phyloP scores from a whole-genome alignment of 306 rosid genomes.

The Fagus crenata region DNA sequence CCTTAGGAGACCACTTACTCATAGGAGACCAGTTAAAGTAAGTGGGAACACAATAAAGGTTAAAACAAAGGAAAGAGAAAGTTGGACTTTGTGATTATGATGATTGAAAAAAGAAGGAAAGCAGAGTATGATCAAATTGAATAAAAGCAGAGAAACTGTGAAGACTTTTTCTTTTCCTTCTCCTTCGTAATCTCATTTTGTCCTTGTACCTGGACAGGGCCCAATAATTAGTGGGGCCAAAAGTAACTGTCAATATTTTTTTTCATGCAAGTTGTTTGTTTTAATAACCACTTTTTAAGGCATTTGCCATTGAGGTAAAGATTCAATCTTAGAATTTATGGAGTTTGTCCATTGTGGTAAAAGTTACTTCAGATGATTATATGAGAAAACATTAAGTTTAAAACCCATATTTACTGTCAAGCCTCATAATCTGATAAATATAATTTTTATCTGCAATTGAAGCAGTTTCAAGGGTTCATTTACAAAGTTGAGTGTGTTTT shows the following conservation, averaged over 20 bases:
- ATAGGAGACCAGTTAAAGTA: slow-evolving; percentile 17
- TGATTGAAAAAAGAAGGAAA: slow-evolving; percentile 40
- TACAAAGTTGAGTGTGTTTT: background rate
- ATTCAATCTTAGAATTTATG: background rate
- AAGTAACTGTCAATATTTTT: slow-evolving; percentile 29
- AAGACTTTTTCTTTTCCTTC: slow-evolving; percentile 40
- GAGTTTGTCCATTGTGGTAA: background rate
- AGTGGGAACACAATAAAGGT: slow-evolving; percentile 30
- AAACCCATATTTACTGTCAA: background rate
- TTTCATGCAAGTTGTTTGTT: slow-evolving; percentile 32
- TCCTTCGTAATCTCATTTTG: slow-evolving; percentile 40
- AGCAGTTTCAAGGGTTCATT: background rate
- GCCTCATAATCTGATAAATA: background rate
- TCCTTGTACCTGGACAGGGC: slow-evolving; percentile 42
- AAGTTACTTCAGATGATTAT: background rate
- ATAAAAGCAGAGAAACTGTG: slow-evolving; percentile 55
- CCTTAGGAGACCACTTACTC: background rate
- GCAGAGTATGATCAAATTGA: slow-evolving; percentile 29
- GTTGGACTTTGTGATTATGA: slow-evolving; percentile 40
- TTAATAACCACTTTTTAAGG: too few species aligned
- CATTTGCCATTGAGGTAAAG: background rate
- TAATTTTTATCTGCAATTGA: background rate
- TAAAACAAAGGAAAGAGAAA: slow-evolving; percentile 38
- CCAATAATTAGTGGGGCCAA: slow-evolving; percentile 46
- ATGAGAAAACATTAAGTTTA: background rate